Evolutionary conservation across 2,329 filamentous ascomycete genomes (phyloP).

Genomic region (Thelonectria discophora): DNA sequence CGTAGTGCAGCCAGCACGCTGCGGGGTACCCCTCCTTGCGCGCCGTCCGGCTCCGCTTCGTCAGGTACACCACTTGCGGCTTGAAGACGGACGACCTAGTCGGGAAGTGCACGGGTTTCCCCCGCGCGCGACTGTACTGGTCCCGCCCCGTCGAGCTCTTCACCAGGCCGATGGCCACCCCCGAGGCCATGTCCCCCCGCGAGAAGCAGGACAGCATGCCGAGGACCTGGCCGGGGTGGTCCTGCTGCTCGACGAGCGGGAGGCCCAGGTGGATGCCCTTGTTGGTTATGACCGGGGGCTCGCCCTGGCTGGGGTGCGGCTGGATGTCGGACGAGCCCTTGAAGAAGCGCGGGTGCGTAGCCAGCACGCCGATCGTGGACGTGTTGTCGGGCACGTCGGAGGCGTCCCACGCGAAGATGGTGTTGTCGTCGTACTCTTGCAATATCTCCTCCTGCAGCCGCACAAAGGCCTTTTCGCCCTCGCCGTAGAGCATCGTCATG

Average conservation of each 20-base stretch:
- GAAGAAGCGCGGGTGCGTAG: conserved; percentile 28
- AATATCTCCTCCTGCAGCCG: conserved; percentile 41
- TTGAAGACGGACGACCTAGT: neutral
- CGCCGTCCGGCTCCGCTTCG: conserved; percentile 9
- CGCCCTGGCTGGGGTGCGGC: conserved; percentile 20
- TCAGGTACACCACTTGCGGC: conserved; percentile 19
- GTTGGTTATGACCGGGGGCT: conserved; percentile 28
- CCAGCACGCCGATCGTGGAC: conserved; percentile 26
- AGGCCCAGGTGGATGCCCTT: conserved; percentile 28
- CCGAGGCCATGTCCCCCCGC: conserved; percentile 17
- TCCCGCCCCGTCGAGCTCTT: conserved; percentile 3
- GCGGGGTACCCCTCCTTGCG: neutral
- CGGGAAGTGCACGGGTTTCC: conserved; percentile 2
- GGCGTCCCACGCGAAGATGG: conserved; percentile 36
- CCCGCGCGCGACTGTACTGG: conserved; percentile 24
- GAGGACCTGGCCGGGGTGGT: conserved; percentile 3
- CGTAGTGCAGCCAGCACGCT: conserved; percentile 25
- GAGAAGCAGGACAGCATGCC: conserved; percentile 24
- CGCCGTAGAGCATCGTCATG: conserved; percentile 37
- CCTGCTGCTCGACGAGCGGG: conserved; percentile 2
- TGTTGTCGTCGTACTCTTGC: conserved; percentile 34
- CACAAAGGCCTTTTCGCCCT: conserved; percentile 36
- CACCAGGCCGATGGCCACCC: conserved; percentile 16
- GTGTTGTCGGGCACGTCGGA: conserved; percentile 14
- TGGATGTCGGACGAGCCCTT: conserved; percentile 11